These are phyloP conservation scores for Agaricus sinodeliciosus DNA, from an alignment of 768 basidiomycete species.

Conservation along the genomic window DNA sequence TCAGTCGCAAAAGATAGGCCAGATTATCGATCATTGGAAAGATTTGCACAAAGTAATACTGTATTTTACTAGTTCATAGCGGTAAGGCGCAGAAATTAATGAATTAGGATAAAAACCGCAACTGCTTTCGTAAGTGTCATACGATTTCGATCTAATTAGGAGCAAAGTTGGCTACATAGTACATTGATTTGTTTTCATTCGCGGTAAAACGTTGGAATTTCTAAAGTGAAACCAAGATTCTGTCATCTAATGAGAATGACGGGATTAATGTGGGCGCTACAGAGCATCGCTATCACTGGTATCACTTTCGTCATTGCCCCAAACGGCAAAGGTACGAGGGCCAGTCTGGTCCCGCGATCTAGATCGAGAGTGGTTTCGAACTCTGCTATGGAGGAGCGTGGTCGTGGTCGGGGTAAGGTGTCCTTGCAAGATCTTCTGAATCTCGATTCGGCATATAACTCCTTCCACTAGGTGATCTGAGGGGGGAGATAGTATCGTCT, in stretches of 20 bases:
- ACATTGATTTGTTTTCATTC: too few species aligned
- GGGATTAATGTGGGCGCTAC: neutral
- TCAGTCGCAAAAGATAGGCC: slow-evolving; percentile 69
- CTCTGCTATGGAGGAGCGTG: slow-evolving; percentile 2
- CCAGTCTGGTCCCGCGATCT: slow-evolving; percentile 41
- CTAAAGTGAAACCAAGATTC: neutral
- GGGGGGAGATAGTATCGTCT: slow-evolving; percentile 23
- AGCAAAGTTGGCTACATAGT: neutral
- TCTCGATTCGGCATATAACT: slow-evolving; percentile 61
- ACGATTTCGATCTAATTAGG: neutral
- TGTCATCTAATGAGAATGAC: neutral
- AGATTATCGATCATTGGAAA: slow-evolving; percentile 59
- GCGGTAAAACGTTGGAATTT: neutral
- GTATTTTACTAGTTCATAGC: slow-evolving; percentile 52
- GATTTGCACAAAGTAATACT: slow-evolving; percentile 64
- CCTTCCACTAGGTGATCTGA: slow-evolving; percentile 32
- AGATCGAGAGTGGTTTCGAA: slow-evolving; percentile 24
- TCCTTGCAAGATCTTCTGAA: slow-evolving; percentile 25
- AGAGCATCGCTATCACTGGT: slow-evolving; percentile 60
- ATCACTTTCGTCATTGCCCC: slow-evolving; percentile 86
- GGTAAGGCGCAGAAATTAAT: neutral
- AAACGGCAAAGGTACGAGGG: slow-evolving; percentile 68
- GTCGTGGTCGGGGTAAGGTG: slow-evolving; percentile 7
- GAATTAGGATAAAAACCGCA: too few species aligned
- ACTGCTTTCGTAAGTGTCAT: neutral